Evolutionary conservation across 768 basidiomycete species (phyloP), one percentile per base, ranked within the genome.

Genomic region (Termitomyces sp.): DNA sequence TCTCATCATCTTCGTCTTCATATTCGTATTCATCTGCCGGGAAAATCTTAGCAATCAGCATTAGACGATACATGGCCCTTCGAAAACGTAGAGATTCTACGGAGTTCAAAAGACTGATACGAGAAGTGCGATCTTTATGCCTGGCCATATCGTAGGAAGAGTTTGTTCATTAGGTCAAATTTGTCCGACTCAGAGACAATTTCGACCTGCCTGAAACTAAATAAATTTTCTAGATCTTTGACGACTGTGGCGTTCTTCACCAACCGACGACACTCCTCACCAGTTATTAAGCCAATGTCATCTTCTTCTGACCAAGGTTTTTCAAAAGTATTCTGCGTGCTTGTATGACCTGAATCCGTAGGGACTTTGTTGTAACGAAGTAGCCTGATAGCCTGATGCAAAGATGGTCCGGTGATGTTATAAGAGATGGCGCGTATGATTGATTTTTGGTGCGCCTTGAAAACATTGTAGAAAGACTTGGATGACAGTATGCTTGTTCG

Each of bases 151-250:
- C 33, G 30, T 42, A 41, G 5, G 3, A 17, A 7, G 31, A 21
- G 50, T 41, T 53, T 15, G n/a, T 9, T 53, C 19, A n/a, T 31
- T 30, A 5, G 26, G n/a, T 14, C 3, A 19, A 11, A 38, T 47
- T 19, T 14, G 14, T 52, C 11, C 14, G 12, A n/a, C 17, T 45
- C 45, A 5, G 15, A 53, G 31, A 35, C 12, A 37, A 38, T 38
- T 17, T 15, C 15, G 6, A 60, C 67, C 44, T 63, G 71, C 78
- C 71, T 71, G 50, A 67, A 61, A 51, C 77, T 78, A 58, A 73
- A 78, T 1, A 76, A 57, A 45, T 70, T 69, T 62, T 76, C 75
- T 35, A 78, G 55, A 3, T 53, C 46, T 4, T 46, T 61, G 19
- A 72, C 66, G 14, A 63, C 59, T n/a, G 46, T 26, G 11, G 68